phyloP scores from a whole-genome alignment of 169 alveolate species.

The Eimeria sp. region DNA sequence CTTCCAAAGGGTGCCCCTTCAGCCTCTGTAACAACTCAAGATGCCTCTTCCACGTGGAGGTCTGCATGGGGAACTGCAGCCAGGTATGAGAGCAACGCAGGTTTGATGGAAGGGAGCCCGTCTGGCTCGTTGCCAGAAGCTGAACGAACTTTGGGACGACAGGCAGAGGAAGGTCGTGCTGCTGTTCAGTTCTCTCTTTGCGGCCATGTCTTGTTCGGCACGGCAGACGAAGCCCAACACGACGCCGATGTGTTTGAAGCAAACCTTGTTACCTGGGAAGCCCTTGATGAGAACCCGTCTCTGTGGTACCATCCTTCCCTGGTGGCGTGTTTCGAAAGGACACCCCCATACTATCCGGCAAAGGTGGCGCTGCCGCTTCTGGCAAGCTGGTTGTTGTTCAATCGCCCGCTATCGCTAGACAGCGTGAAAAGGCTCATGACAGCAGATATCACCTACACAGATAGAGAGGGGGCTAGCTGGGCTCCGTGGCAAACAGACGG shows the following conservation, averaged over 20 bases:
- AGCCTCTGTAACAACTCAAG: conserved; percentile 5
- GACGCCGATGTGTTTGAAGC: conserved; percentile 86
- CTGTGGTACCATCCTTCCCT: conserved; percentile 95
- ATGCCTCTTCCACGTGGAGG: conserved; percentile 71
- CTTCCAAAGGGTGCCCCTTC: conserved; percentile 6
- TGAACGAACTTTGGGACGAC: conserved; percentile 62
- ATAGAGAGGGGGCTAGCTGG: conserved; percentile 58
- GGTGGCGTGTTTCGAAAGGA: conserved; percentile 93
- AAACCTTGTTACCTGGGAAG: conserved; percentile 85
- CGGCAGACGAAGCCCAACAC: conserved; percentile 84
- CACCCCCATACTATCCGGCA: conserved; percentile 95
- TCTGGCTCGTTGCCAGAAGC: conserved; percentile 67
- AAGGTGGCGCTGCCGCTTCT: conserved; percentile 94
- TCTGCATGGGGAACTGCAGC: conserved; percentile 76
- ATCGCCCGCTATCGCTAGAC: conserved; percentile 92
- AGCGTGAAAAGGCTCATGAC: conserved; percentile 90
- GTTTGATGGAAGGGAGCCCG: conserved; percentile 44
- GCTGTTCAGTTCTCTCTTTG: conserved; percentile 87
- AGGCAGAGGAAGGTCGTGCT: conserved; percentile 64
- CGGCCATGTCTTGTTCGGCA: conserved; percentile 89
- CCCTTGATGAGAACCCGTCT: conserved; percentile 92
- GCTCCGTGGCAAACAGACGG: conserved; percentile 74
- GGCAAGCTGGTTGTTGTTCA: conserved; percentile 93
- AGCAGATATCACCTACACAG: conserved; percentile 79
- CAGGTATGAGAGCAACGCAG: conserved; percentile 51